Evolutionary conservation across 352 stramenopile species (phyloP).

Genomic region (Aphanomyces invadans): DNA sequence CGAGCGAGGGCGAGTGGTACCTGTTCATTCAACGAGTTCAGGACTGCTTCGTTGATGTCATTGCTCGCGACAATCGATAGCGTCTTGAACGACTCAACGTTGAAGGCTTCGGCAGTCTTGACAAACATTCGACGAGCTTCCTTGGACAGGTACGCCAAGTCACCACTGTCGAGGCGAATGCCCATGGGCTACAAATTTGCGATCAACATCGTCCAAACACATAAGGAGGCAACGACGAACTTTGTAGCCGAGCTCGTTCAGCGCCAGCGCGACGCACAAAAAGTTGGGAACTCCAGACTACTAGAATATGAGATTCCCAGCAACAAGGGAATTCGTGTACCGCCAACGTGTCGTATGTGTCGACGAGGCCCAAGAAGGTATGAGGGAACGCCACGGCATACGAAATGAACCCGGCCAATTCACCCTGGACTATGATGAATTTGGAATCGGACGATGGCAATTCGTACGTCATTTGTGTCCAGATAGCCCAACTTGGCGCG

Average conservation of each 20-base stretch:
- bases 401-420: conserved; percentile 97
- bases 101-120: conserved; percentile 41
- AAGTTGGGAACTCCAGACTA: conserved; percentile 96
- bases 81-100: conserved; percentile 70
- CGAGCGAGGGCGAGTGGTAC: conserved; percentile 29
- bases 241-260: conserved; percentile 87
- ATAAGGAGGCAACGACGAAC: background rate
- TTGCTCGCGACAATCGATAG: conserved; percentile 96
- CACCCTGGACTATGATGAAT: conserved; percentile 68
- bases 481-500: conserved; percentile 53
- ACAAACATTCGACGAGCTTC: conserved; percentile 66
- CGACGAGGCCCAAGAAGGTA: conserved; percentile 94
- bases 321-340: conserved; percentile 30
- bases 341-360: conserved; percentile 98
- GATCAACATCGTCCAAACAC: background rate
- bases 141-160: conserved; percentile 94
- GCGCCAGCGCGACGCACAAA: conserved; percentile 89
- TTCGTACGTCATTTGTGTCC: conserved; percentile 72
- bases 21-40: conserved; percentile 93
- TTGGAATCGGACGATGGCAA: conserved; percentile 14
- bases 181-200: conserved; percentile 75
- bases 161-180: conserved; percentile 96
- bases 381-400: conserved; percentile 97
- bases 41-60: conserved; percentile 98
- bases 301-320: background rate